Base-by-base conservation (phyloP, 2,329 filamentous ascomycete genomes). In the Fusarium sp. region DNA sequence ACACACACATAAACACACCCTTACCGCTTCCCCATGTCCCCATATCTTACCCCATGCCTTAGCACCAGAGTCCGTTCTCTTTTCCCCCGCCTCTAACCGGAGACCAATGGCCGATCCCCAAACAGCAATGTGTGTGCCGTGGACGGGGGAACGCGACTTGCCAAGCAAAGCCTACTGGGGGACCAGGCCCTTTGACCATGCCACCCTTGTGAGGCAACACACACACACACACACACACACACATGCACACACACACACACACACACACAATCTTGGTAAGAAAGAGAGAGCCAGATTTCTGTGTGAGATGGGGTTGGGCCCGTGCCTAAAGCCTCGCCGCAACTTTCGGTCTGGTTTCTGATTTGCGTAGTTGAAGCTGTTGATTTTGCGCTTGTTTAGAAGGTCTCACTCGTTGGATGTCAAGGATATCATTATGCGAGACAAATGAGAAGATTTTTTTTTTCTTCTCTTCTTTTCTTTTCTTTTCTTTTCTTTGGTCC, bases 41-140 rank as follows among this genome's bases (percentile, higher is more conserved):
- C 57, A 62, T 42, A 52, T 38, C 22, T 40, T 57, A 37, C 27
- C 62, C 35, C 56, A 59, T 59, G 56, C 56, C 22, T 40, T 45
- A 22, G 37, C 66, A 64, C 42, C 42, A 65, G 59, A 56, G 34
- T 6, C 34, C 34, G 14, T 16, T 35, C 34, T 35, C 34, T 16
- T 35, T 40, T 57, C 35, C 37, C 58, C 64, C 64, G 66, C 70
- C 67, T 66, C 67, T 42, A 10, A 6, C 22, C 66, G 57, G 67
- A 77, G 59, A 61, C 73, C 68, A 69, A 74, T 77, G 38, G 73
- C 71, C 69, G 69, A n/a, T 24, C 45, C 35, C 56, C 59, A 59
- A 62, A 61, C 59, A 56, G 50, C 75, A 73, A 69, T 75, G 56
- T 63, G 47, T 52, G 47, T 52, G 27, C 24, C 24, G 47, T 52